phyloP scores from a whole-genome alignment of 2,329 filamentous ascomycete genomes.

The Fusarium hostae region DNA sequence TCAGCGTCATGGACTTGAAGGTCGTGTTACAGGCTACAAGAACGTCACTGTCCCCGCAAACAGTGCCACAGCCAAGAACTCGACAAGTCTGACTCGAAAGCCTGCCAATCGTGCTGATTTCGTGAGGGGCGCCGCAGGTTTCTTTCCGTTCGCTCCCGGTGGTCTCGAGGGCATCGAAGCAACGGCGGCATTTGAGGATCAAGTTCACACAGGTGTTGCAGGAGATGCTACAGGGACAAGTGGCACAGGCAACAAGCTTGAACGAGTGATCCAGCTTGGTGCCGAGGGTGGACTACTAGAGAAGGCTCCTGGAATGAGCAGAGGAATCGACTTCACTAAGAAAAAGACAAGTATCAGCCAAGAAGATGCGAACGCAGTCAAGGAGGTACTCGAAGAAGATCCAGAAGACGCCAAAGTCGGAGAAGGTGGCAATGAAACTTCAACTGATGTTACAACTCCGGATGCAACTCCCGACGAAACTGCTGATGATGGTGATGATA shows the following conservation, averaged over 20 bases:
- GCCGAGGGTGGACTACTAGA: conserved; percentile 81
- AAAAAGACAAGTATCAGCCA: conserved; percentile 66
- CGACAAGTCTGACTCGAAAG: conserved; percentile 86
- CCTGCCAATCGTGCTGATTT: conserved; percentile 90
- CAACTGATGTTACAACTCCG: conserved; percentile 35
- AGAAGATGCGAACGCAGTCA: conserved; percentile 75
- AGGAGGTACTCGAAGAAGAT: conserved; percentile 68
- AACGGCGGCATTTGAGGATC: conserved; percentile 84
- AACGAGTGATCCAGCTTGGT: conserved; percentile 86
- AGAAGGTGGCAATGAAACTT: conserved; percentile 46
- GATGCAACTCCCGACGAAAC: conserved; percentile 51
- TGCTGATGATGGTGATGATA: conserved; percentile 68
- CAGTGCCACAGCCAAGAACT: conserved; percentile 93
- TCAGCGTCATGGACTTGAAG: conserved; percentile 89
- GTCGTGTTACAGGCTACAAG: conserved; percentile 90
- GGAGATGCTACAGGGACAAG: conserved; percentile 55
- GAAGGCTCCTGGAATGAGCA: conserved; percentile 81
- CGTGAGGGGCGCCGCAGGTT: conserved; percentile 90
- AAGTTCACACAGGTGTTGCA: conserved; percentile 66
- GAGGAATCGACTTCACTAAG: conserved; percentile 79
- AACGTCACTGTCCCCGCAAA: conserved; percentile 92
- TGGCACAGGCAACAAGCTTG: conserved; percentile 69
- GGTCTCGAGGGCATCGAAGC: conserved; percentile 89
- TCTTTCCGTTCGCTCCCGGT: conserved; percentile 93
- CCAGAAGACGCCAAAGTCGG: conserved; percentile 53